Conservation (phyloP, 2,329 filamentous ascomycete genomes). For the Cercospora janseana region DNA sequence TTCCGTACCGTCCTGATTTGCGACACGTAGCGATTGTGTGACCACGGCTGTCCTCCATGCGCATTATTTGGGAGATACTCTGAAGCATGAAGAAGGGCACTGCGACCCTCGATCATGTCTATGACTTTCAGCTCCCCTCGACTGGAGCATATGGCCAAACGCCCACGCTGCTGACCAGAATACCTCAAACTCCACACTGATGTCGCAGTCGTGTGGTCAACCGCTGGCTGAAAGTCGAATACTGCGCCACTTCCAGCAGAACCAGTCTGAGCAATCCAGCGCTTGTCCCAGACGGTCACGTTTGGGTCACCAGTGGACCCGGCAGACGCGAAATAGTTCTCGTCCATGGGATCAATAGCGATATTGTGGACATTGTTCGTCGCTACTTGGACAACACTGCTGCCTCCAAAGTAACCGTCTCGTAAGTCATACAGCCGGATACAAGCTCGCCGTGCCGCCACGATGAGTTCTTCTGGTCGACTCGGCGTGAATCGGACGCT, state of each 20-base stretch:
- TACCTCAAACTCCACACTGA: constrained; percentile 63
- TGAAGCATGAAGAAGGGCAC: constrained; percentile 18
- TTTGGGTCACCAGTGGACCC: constrained; percentile 68
- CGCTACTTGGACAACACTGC: constrained; percentile 44
- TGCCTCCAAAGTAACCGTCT: constrained; percentile 34
- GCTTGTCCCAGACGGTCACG: constrained; percentile 75
- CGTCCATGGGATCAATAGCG: constrained; percentile 74
- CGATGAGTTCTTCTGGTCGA: constrained; percentile 70
- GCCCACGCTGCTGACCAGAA: constrained; percentile 57
- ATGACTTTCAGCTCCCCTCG: constrained; percentile 56
- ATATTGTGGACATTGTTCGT: constrained; percentile 65
- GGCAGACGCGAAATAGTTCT: constrained; percentile 81
- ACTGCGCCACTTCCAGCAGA: constrained; percentile 57
- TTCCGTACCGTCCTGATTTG: constrained; percentile 43
- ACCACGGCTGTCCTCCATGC: constrained; percentile 41
- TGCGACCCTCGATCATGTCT: constrained; percentile 32
- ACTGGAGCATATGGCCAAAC: constrained; percentile 58
- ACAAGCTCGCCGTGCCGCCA: constrained; percentile 72
- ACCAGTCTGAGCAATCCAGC: constrained; percentile 43
- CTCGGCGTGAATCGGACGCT: constrained; percentile 80
- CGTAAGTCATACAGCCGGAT: constrained; percentile 75
- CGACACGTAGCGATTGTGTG: constrained; percentile 46
- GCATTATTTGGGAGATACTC: constrained; percentile 30
- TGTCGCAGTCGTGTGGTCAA: constrained; percentile 50
- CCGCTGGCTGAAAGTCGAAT: constrained; percentile 57